Evolutionary conservation across 129 eudicot genomes (phyloP), one percentile per base, ranked within the genome.

Genomic region (Helianthus tuberosus): DNA sequence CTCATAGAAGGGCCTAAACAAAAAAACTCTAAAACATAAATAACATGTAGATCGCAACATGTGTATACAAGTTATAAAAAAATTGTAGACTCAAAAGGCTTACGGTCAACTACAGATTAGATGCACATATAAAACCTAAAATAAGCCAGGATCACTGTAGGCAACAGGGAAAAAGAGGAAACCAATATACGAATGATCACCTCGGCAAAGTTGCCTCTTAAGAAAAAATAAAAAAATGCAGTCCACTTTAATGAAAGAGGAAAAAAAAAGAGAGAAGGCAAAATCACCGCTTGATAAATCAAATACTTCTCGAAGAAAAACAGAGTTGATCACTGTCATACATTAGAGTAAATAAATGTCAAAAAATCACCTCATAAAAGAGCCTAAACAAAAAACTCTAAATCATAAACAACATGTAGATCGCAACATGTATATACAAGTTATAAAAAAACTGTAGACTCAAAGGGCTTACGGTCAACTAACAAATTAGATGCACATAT

Each of bases 131-230:
- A 10, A 47, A 47, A 58, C 50, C 66, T 44, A 38, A 79, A 48
- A 12, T 23, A 59, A 70, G 80, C 91, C 41, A 32, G 52, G 10
- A 8, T 4, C 65, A 54, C 36, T 84, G 13, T 84, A 64, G 86
- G 91, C 91, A 89, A 82, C 96, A 86, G 82, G 96, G 91, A 84
- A 89, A 81, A 86, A 80, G 86, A 80, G 91, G 87, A 75, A 81
- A 86, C 71, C 71, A 73, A 65, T 39, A 52, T 25, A 71, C n/a
- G 46, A 70, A 25, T 70, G 70, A 89, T 80, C 80, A 81, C 90
- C 91, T 87, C 86, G 83, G 92, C 92, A 89, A 89, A 87, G 92
- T 75, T 84, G 84, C 92, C 86, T 44, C 9, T 4, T 52, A 15
- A 13, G 8, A 9, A 20, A 20, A 20, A 20, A 20, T 20, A 20